Evolutionary conservation across 441 rosid genomes (phyloP).

Genomic region (Kokia cookei): DNA sequence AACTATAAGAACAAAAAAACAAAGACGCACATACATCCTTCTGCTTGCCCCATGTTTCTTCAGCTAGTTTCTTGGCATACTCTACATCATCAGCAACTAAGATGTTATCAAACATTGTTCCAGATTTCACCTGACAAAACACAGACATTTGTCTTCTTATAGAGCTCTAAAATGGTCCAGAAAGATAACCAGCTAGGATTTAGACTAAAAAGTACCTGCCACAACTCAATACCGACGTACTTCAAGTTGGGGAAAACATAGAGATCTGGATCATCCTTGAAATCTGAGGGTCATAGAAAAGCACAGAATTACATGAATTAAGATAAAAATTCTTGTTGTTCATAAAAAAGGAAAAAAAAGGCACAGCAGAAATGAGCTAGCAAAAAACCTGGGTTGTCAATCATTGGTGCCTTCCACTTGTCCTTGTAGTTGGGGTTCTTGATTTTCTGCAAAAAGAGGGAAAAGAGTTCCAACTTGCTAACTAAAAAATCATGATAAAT

Average conservation of each 20-base stretch:
- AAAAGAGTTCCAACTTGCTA: background rate
- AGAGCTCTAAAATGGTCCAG: background rate
- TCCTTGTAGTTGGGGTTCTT: conserved; percentile 95
- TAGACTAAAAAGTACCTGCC: conserved; percentile 61
- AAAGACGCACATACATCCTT: conserved; percentile 59
- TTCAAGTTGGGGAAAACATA: conserved; percentile 80
- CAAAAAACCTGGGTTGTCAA: conserved; percentile 84
- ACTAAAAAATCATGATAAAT: background rate
- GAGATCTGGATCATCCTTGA: conserved; percentile 90
- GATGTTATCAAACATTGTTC: conserved; percentile 84
- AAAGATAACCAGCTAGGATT: background rate
- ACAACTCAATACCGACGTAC: conserved; percentile 87
- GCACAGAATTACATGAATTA: background rate
- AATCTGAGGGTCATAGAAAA: conserved; percentile 38
- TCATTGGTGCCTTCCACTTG: conserved; percentile 92
- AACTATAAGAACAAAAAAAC: background rate
- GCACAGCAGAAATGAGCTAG: background rate
- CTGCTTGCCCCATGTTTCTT: conserved; percentile 90
- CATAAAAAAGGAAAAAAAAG: background rate
- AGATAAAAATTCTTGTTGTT: background rate
- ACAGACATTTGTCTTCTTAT: background rate
- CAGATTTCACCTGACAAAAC: conserved; percentile 76
- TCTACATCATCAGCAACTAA: conserved; percentile 68
- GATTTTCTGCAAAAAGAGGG: conserved; percentile 51
- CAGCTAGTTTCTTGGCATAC: conserved; percentile 74